Evolutionary conservation across 2,329 filamentous ascomycete genomes (phyloP).

Genomic region (Scolecobasidium constrictum): DNA sequence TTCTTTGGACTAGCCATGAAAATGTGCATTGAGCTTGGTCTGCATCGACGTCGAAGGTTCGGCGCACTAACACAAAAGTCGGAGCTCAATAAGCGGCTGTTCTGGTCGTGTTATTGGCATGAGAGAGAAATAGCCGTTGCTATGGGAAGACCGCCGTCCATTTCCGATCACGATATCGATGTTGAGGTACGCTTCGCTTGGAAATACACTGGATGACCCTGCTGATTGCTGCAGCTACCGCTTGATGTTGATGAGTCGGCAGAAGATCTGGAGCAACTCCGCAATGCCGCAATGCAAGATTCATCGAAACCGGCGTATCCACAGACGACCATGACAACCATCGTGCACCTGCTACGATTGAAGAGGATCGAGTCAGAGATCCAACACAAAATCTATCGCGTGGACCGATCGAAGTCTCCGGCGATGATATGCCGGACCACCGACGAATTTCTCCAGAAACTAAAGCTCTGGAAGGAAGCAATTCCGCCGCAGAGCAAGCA

Average conservation of each 20-base stretch:
- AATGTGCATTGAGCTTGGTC: conserved; percentile 1
- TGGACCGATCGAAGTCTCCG: neutral
- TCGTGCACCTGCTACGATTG: neutral
- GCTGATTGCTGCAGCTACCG: too few species aligned
- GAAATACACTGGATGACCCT: too few species aligned
- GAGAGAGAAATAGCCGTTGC: neutral
- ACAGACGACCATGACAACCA: neutral
- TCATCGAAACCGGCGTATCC: neutral
- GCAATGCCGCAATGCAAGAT: too few species aligned
- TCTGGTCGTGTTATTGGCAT: neutral
- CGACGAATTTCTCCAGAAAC: neutral
- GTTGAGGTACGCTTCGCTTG: too few species aligned
- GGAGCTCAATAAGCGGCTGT: neutral
- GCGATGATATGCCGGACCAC: neutral
- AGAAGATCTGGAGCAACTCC: neutral
- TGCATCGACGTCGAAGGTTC: neutral
- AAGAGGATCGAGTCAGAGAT: neutral
- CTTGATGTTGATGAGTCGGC: neutral
- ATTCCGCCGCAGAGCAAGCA: conserved; percentile 1
- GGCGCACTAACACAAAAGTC: neutral
- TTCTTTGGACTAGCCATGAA: conserved; percentile 2
- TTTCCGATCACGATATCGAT: conserved; percentile 1
- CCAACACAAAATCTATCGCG: conserved; percentile 1
- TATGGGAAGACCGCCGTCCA: neutral
- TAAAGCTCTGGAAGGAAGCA: neutral